Evolutionary conservation across 78 protist species (phyloP).

Genomic region (Isochrysis galbana): DNA sequence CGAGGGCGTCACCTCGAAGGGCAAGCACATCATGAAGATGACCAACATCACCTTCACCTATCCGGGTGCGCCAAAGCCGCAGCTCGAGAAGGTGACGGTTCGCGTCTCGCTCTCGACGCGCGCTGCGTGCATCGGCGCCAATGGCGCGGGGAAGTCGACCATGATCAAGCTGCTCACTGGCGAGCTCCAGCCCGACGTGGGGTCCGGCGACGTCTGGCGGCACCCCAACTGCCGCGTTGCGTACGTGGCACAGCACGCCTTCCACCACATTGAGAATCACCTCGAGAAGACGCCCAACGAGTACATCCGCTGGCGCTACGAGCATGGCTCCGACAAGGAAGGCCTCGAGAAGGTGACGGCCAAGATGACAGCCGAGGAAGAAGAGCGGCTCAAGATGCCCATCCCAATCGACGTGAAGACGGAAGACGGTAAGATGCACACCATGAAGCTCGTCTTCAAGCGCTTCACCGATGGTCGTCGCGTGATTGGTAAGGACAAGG

Average conservation of each 20-base stretch:
- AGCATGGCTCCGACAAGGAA: slow-evolving; percentile 57
- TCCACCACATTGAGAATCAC: slow-evolving; percentile 50
- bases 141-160: slow-evolving; percentile 72
- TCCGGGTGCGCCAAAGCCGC: slow-evolving; percentile 60
- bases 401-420: slow-evolving; percentile 20
- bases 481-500: background rate
- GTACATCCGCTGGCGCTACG: slow-evolving; percentile 72
- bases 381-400: slow-evolving; percentile 40
- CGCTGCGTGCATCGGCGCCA: slow-evolving; percentile 59
- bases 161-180: slow-evolving; percentile 66
- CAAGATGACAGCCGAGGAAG: slow-evolving; percentile 63
- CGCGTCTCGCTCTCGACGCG: slow-evolving; percentile 63
- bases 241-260: slow-evolving; percentile 53
- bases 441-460: slow-evolving; percentile 46
- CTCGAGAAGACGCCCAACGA: slow-evolving; percentile 52
- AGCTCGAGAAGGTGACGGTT: slow-evolving; percentile 53
- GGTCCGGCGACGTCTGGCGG: slow-evolving; percentile 65
- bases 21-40: slow-evolving; percentile 73
- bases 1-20: slow-evolving; percentile 72
- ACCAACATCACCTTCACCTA: slow-evolving; percentile 62
- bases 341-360: slow-evolving; percentile 43
- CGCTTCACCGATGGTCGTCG: slow-evolving; percentile 56
- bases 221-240: slow-evolving; percentile 56
- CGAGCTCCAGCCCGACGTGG: slow-evolving; percentile 53
- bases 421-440: slow-evolving; percentile 33